Base-by-base conservation (phyloP, 495 filamentous ascomycete species). In the Podospora pseudopauciseta region DNA sequence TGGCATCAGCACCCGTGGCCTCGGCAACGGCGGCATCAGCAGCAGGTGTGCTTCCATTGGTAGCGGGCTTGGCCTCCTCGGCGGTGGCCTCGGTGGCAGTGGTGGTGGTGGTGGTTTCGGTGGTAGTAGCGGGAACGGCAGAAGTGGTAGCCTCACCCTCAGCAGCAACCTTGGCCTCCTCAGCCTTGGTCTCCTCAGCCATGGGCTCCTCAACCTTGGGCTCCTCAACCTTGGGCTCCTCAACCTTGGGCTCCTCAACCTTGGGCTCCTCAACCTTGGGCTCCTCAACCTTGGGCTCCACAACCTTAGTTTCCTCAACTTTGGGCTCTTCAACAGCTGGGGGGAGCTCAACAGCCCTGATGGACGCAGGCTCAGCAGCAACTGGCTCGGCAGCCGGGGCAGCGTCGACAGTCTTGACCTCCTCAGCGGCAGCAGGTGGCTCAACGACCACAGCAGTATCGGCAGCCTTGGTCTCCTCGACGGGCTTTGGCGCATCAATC, bases 311-410 rank as follows among this genome's bases (percentile, higher is more conserved):
- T 86, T 96, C 95, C 76, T 92, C 91, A 2, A 86, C 87, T 56
- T 84, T 82, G 20, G 84, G 79, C 76, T 87, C 86, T 26, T 85
- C 86, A 27, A 89, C 86, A 28, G 91, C 91, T 76, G 94, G 91
- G 28, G 91, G 88, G 49, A 80, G 79, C 64, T 80, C 70, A 58
- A 88, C 84, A 27, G 91, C 85, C 70, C 87, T 83, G 30, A 82
- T 74, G 30, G 92, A 82, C 3, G 90, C 92, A 59, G 91, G 84
- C 79, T 90, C 89, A 34, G 94, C 91, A 64, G 88, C 81, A 13
- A 83, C 80, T 3, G 92, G 91, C 11, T 91, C 91, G 56, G 86
- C 83, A 39, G 79, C 69, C 65, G 80, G 53, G n/a, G 65, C 27
- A n/a, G 57, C 3, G 16, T 66, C 56, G 57, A 27, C 56, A 67